These are phyloP conservation scores for Echinosophora koreensis DNA, from an alignment of 306 rosid genomes.

Conservation along the genomic window DNA sequence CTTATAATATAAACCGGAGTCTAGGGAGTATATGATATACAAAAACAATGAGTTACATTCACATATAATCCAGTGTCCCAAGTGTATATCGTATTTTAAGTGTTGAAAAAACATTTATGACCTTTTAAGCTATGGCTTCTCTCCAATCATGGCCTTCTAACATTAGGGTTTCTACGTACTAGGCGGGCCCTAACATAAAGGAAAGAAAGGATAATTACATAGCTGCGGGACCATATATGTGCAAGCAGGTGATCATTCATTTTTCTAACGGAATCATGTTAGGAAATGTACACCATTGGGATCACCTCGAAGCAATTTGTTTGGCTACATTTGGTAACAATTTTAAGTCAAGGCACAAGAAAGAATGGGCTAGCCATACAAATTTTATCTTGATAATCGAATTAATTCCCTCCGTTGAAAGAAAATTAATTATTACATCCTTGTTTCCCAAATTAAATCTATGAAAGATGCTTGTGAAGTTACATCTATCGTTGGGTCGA, in stretches of 20 bases:
- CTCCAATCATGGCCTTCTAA: constrained; percentile 53
- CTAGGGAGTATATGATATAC: too few relatives aligned
- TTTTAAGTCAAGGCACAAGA: constrained; percentile 45
- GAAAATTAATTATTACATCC: constrained; percentile 24
- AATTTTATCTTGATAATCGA: constrained; percentile 28
- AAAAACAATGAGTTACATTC: too few relatives aligned
- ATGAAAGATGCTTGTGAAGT: constrained; percentile 49
- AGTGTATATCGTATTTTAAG: too few relatives aligned
- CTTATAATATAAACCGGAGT: too few relatives aligned
- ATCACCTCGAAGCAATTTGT: constrained; percentile 45
- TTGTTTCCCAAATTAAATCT: constrained; percentile 40
- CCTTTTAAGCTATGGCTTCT: constrained; percentile 37
- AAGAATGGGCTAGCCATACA: constrained; percentile 43
- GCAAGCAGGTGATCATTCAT: constrained; percentile 51
- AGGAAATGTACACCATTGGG: constrained; percentile 55
- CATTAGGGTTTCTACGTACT: constrained; percentile 60
- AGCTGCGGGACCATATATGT: constrained; percentile 60
- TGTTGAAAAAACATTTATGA: neutral
- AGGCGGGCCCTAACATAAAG: constrained; percentile 52
- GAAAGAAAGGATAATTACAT: constrained; percentile 52
- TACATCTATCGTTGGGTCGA: constrained; percentile 16
- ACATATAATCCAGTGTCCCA: neutral
- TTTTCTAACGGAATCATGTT: constrained; percentile 52
- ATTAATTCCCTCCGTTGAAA: constrained; percentile 5
- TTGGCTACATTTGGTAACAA: constrained; percentile 47